A percentile compares a stretch with the other conserved stretches of the same genome.
Evolutionary conservation across 768 basidiomycete genomes (phyloP).

Genomic region (Leccinellum albellum): DNA sequence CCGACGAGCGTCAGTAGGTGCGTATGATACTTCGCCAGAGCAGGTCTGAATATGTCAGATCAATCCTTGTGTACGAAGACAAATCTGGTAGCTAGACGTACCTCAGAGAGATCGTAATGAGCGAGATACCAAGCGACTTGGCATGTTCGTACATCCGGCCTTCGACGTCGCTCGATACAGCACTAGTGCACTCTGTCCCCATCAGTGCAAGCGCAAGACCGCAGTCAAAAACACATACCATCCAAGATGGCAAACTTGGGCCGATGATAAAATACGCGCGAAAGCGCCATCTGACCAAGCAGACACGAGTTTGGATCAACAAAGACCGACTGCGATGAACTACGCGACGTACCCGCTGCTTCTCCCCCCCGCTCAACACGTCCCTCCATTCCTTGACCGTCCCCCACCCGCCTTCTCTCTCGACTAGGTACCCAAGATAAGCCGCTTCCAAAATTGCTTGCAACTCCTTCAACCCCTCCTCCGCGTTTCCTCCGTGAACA

Average conservation of each 20-base stretch:
- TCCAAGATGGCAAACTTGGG: constrained; percentile 84
- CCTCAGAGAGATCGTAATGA: constrained; percentile 91
- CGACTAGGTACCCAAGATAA: constrained; percentile 80
- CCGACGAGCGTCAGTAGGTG: constrained; percentile 30
- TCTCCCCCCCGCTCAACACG: constrained; percentile 87
- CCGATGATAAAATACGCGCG: constrained; percentile 85
- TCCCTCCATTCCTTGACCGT: constrained; percentile 95
- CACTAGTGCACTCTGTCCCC: constrained; percentile 81
- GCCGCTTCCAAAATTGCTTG: constrained; percentile 76
- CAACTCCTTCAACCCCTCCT: constrained; percentile 61
- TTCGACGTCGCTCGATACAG: constrained; percentile 94
- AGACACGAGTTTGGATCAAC: constrained; percentile 34
- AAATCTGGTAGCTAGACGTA: constrained; percentile 28
- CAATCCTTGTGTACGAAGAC: neutral
- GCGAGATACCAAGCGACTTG: constrained; percentile 82
- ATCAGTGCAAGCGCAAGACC: neutral
- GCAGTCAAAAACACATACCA: constrained; percentile 45
- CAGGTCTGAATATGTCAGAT: constrained; percentile 45
- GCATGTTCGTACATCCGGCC: constrained; percentile 93
- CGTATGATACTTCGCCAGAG: constrained; percentile 85
- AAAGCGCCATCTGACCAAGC: constrained; percentile 71
- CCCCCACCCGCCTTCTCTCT: constrained; percentile 84
- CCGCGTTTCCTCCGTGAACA: constrained; percentile 43
- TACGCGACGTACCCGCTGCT: constrained; percentile 88
- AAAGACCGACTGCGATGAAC: neutral